Percentiles rank a stretch among this genome's conserved stretches.
phyloP scores from a whole-genome alignment of 768 basidiomycete genomes.

The Trametes cubensis region DNA sequence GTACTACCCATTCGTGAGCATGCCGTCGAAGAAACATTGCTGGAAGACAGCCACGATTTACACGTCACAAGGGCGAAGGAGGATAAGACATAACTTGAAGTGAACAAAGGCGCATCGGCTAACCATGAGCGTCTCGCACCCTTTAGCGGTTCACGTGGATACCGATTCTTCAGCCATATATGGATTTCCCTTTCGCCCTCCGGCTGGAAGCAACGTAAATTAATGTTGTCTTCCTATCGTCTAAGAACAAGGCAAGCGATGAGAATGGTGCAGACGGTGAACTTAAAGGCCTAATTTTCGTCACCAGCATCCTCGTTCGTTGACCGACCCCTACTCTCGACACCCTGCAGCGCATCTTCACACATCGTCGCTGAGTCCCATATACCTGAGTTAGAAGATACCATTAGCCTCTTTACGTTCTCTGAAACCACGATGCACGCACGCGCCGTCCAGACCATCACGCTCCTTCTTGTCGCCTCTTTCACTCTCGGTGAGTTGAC shows the following conservation, averaged over 20 bases:
- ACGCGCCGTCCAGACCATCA: constrained; percentile 17
- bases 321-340: constrained; percentile 10
- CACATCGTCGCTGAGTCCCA: background rate
- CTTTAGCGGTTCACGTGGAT: background rate
- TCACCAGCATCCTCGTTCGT: constrained; percentile 1
- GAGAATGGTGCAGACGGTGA: background rate
- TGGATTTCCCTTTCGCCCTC: constrained; percentile 3
- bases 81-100: background rate
- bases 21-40: too few relatives aligned
- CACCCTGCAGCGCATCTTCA: too few relatives aligned
- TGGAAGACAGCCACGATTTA: too few relatives aligned
- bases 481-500: constrained; percentile 9
- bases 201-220: background rate
- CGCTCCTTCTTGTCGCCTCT: constrained; percentile 13
- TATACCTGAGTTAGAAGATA: constrained; percentile 16
- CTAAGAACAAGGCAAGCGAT: constrained; percentile 6
- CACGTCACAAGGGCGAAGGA: background rate
- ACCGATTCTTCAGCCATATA: constrained; percentile 4
- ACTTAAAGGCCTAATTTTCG: background rate
- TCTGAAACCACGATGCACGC: constrained; percentile 7
- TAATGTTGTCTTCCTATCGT: background rate
- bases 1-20: too few relatives aligned
- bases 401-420: background rate
- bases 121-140: background rate
- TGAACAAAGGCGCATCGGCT: background rate